Conservation (phyloP, 305 asterid species). For the Fraxinus platypoda region DNA sequence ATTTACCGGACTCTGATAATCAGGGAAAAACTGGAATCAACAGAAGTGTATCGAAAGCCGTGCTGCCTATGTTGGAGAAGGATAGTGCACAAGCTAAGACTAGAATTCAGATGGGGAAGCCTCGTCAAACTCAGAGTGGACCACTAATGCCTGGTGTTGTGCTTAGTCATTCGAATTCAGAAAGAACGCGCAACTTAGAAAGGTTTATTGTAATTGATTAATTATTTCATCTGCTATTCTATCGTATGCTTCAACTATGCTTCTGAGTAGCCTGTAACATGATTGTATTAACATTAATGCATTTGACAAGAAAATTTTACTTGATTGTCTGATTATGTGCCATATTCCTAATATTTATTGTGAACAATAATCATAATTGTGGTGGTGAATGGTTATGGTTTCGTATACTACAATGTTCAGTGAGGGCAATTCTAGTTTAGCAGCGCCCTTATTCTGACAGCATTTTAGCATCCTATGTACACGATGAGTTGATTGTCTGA, state of each 20-base stretch:
- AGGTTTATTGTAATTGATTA: slow-evolving; percentile 48
- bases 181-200: slow-evolving; percentile 63
- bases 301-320: not conserved
- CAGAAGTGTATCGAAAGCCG: slow-evolving; percentile 53
- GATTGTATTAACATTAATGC: not conserved
- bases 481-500: not conserved
- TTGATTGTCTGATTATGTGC: not conserved
- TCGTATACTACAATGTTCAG: not conserved
- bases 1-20: slow-evolving; percentile 44
- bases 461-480: not conserved
- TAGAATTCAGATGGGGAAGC: slow-evolving; percentile 51
- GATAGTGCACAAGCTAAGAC: slow-evolving; percentile 51
- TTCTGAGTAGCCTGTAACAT: not conserved
- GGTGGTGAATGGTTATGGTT: not conserved
- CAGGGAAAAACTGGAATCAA: slow-evolving; percentile 39
- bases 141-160: slow-evolving; percentile 82
- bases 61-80: slow-evolving; percentile 54
- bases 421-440: not conserved
- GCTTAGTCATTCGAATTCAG: slow-evolving; percentile 64
- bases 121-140: slow-evolving; percentile 95
- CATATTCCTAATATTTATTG: not conserved
- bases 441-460: not conserved
- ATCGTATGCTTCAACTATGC: slow-evolving; percentile 5
- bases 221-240: slow-evolving; percentile 20
- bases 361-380: not conserved